Evolutionary conservation across 805 yeast genomes (phyloP).

Genomic region (Monosporozyma yasuniensis): DNA sequence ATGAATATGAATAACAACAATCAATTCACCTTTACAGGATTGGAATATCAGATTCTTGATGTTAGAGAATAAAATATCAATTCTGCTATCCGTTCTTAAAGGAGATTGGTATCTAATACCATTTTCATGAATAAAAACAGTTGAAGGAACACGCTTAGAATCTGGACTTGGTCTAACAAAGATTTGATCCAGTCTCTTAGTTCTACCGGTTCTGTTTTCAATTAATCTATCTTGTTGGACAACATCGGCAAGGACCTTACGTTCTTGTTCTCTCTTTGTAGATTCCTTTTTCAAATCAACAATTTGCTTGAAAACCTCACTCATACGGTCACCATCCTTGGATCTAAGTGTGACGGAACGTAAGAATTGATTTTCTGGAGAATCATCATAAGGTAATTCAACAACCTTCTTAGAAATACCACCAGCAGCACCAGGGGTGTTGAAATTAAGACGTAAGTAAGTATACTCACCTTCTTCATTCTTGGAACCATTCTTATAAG

Average conservation of each 20-base stretch:
- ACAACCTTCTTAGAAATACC: slow-evolving; percentile 59
- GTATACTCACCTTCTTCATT: slow-evolving; percentile 95
- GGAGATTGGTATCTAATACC: slow-evolving; percentile 92
- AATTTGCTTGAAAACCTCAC: slow-evolving; percentile 81
- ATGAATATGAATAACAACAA: slow-evolving; percentile 87
- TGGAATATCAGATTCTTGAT: slow-evolving; percentile 92
- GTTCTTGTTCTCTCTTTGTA: slow-evolving; percentile 81
- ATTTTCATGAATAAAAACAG: slow-evolving; percentile 84
- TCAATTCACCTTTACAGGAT: slow-evolving; percentile 89
- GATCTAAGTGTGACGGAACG: slow-evolving; percentile 83
- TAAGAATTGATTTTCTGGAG: slow-evolving; percentile 76
- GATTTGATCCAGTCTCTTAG: slow-evolving; percentile 78
- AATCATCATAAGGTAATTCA: slow-evolving; percentile 86
- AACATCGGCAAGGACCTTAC: slow-evolving; percentile 87
- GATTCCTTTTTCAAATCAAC: slow-evolving; percentile 88
- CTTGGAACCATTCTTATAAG: slow-evolving; percentile 89
- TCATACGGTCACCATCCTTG: slow-evolving; percentile 82
- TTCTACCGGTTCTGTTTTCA: slow-evolving; percentile 75
- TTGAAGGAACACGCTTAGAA: slow-evolving; percentile 90
- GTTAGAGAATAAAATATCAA: slow-evolving; percentile 82
- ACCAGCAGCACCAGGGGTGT: slow-evolving; percentile 81
- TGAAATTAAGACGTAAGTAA: slow-evolving; percentile 79
- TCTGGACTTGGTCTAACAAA: slow-evolving; percentile 94
- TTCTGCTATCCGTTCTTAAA: slow-evolving; percentile 71
- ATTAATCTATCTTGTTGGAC: slow-evolving; percentile 83